Evolutionary conservation across 1,284 basidiomycete genomes (phyloP).

Genomic region (Microbotryum lychnidis-dioicae): DNA sequence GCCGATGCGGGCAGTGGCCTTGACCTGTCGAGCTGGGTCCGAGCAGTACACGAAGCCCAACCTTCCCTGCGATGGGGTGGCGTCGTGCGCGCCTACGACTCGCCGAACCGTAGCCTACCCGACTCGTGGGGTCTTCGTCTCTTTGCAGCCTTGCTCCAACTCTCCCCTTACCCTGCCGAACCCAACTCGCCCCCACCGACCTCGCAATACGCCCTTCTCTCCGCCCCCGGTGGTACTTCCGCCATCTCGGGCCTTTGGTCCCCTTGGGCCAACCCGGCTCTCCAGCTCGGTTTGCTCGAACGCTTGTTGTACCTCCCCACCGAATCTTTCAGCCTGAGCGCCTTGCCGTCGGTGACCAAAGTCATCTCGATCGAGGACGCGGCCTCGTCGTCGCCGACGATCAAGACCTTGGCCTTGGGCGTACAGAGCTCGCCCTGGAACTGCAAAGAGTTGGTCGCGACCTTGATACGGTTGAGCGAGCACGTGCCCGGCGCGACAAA

Average conservation of each 20-base stretch:
- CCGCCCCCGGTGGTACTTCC: slow-evolving; percentile 12
- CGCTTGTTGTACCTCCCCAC: slow-evolving; percentile 77
- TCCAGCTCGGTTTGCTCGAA: slow-evolving; percentile 78
- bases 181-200: slow-evolving; percentile 1
- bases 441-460: slow-evolving; percentile 80
- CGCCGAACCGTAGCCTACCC: slow-evolving; percentile 64
- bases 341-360: slow-evolving; percentile 60
- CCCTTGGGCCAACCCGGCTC: slow-evolving; percentile 70
- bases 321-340: slow-evolving; percentile 80
- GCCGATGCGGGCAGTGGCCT: slow-evolving; percentile 15
- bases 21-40: slow-evolving; percentile 14
- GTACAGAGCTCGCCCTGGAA: slow-evolving; percentile 92
- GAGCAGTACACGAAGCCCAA: slow-evolving; percentile 25
- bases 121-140: slow-evolving; percentile 70
- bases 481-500: no score
- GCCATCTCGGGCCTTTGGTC: slow-evolving; percentile 38
- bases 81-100: slow-evolving; percentile 69
- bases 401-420: slow-evolving; percentile 71
- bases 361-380: slow-evolving; percentile 82
- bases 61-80: slow-evolving; percentile 52
- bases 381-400: slow-evolving; percentile 59
- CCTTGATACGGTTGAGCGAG: slow-evolving; percentile 67
- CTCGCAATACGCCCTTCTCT: slow-evolving; percentile 7
- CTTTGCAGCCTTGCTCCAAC: slow-evolving; percentile 66
- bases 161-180: slow-evolving; percentile 43